Base-by-base conservation (phyloP, 768 basidiomycete species). In the Infundibulicybe gibba region DNA sequence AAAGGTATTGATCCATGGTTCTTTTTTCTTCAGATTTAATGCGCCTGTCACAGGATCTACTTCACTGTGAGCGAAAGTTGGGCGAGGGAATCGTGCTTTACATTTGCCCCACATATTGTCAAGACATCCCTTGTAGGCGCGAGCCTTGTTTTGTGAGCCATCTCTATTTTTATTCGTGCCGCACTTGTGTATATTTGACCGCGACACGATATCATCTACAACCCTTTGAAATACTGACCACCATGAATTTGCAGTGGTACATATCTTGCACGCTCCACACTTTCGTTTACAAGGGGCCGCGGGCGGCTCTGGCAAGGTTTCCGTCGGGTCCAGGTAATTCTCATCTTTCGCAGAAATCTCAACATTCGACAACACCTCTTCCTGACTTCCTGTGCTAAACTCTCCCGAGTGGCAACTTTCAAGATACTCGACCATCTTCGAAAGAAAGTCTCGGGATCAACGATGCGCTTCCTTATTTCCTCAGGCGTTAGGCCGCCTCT, bases 81-180 rank as follows among this genome's bases (percentile, higher is more conserved):
- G 33, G 17, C 66, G 32, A 1, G 70, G 71, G 59, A 70, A 71
- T 0, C 66, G 41, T 2, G 63, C 55, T 49, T 58, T 64, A 46
- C 70, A 71, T 20, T 43, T 54, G 6, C 57, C 54, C 42, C 55
- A 54, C 44, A 62, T 59, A 33, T 63, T 62, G 33, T 54, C 54
- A 25, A 57, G 52, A 34, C 67, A 68, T 3, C 58, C 56, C 38
- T 43, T 50, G 31, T 48, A 49, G 25, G 34, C 30, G 3, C 14
- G n/a, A 14, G 43, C 52, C 41, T 53, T 50, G 32, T 45, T 52
- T 31, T 41, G 32, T 32, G 48, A 40, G 3, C 52, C 35, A 38
- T 38, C 35, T 10, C 10, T 38, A 19, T 38, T 38, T 38, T n/a
- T n/a, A 38, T 38, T 38, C 52, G 43, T 55, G 45, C 47, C 58